Evolutionary conservation across 768 basidiomycete genomes (phyloP).

Genomic region (Infundibulicybe gibba): DNA sequence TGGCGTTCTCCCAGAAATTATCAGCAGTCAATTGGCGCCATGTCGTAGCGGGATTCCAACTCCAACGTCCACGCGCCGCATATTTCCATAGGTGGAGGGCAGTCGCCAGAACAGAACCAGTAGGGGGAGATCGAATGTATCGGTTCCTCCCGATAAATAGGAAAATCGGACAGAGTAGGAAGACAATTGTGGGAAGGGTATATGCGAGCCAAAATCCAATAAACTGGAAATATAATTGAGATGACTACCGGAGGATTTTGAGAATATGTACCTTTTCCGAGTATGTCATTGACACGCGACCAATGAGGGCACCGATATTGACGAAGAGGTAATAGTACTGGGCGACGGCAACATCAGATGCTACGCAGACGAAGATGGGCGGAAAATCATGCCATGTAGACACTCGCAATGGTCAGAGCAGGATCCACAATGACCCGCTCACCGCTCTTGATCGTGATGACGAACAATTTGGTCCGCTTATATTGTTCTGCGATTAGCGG

Average conservation of each 20-base stretch:
- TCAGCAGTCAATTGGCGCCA: slow-evolving; percentile 45
- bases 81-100: slow-evolving; percentile 41
- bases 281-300: slow-evolving; percentile 71
- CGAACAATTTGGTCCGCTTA: slow-evolving; percentile 47
- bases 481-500: slow-evolving; percentile 81
- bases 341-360: background rate
- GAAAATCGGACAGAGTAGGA: slow-evolving; percentile 58
- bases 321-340: slow-evolving; percentile 71
- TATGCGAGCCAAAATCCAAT: slow-evolving; percentile 69
- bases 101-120: slow-evolving; percentile 57
- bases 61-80: slow-evolving; percentile 50
- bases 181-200: slow-evolving; percentile 59
- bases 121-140: slow-evolving; percentile 55
- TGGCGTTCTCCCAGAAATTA: slow-evolving; percentile 73
- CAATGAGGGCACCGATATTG: slow-evolving; percentile 68
- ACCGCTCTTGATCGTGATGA: slow-evolving; percentile 45
- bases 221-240: slow-evolving; percentile 28
- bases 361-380: slow-evolving; percentile 10
- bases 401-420: slow-evolving; percentile 56
- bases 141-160: slow-evolving; percentile 51
- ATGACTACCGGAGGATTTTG: background rate
- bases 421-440: slow-evolving; percentile 79
- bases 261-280: slow-evolving; percentile 45
- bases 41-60: slow-evolving; percentile 45
- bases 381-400: slow-evolving; percentile 61